Evolutionary conservation across 495 filamentous ascomycete genomes (phyloP).

Genomic region (Penicillium ochrochloron): DNA sequence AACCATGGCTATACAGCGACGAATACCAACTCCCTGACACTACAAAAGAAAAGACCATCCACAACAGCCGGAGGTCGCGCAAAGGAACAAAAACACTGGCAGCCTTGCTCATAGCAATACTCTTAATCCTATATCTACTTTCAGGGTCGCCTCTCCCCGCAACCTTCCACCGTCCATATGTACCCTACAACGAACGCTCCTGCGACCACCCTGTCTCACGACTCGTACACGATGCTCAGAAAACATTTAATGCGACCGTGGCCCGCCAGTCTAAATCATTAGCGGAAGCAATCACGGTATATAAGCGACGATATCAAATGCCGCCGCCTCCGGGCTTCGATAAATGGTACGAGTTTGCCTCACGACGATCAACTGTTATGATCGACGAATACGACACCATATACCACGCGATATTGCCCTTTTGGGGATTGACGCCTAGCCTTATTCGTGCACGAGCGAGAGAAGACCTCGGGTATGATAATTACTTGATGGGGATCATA

Average conservation of each 20-base stretch:
- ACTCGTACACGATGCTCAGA: slow-evolving; percentile 12
- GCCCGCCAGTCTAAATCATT: slow-evolving; percentile 15
- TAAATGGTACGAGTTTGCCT: slow-evolving; percentile 67
- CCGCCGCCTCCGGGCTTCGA: slow-evolving; percentile 69
- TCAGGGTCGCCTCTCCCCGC: too few species aligned
- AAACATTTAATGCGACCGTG: slow-evolving; percentile 14
- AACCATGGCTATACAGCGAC: too few species aligned
- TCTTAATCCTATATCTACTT: too few species aligned
- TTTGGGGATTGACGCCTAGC: slow-evolving; percentile 45
- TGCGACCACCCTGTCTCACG: slow-evolving; percentile 19
- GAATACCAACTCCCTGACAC: too few species aligned
- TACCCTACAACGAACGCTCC: neutral
- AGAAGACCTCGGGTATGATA: slow-evolving; percentile 14
- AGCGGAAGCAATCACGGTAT: slow-evolving; percentile 35
- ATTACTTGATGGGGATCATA: slow-evolving; percentile 17
- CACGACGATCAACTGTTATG: slow-evolving; percentile 54
- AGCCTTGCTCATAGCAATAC: too few species aligned
- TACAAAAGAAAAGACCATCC: too few species aligned
- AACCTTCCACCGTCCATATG: too few species aligned
- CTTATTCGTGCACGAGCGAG: slow-evolving; percentile 18
- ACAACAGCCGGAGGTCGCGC: too few species aligned
- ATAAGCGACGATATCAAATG: slow-evolving; percentile 59
- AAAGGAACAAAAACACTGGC: too few species aligned
- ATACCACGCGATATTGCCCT: slow-evolving; percentile 63
- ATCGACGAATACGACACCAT: slow-evolving; percentile 62